These are phyloP conservation scores for Rostrohypoxylon terebratum DNA, from an alignment of 495 filamentous ascomycete genomes.

Conservation along the genomic window DNA sequence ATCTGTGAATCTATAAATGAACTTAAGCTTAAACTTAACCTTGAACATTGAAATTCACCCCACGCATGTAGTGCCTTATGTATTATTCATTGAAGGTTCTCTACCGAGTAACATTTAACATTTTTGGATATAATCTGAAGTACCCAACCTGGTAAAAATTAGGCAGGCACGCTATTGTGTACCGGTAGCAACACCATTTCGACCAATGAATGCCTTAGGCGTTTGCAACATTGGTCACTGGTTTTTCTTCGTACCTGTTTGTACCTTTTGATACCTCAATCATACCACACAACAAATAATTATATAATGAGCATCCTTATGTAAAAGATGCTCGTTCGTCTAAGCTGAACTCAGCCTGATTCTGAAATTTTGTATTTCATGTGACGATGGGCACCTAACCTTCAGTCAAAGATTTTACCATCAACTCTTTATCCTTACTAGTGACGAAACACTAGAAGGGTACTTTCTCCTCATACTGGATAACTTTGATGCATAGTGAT, in stretches of 20 bases:
- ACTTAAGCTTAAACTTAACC: background rate
- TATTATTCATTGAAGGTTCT: background rate
- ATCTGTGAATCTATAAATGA: background rate
- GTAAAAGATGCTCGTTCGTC: slow-evolving; percentile 9
- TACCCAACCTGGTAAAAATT: slow-evolving; percentile 12
- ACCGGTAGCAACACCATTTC: slow-evolving; percentile 3
- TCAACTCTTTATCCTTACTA: slow-evolving; percentile 2
- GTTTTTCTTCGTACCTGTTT: slow-evolving; percentile 17
- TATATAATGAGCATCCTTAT: slow-evolving; percentile 15
- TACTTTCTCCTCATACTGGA: background rate
- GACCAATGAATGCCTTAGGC: slow-evolving; percentile 23
- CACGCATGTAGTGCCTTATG: background rate
- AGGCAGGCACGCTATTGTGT: slow-evolving; percentile 18
- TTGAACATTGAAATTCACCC: background rate
- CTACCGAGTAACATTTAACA: background rate
- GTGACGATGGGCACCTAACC: slow-evolving; percentile 16
- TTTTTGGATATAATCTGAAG: background rate
- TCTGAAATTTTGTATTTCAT: slow-evolving; percentile 7
- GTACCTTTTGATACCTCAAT: slow-evolving; percentile 27
- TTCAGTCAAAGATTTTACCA: background rate
- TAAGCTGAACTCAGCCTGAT: background rate
- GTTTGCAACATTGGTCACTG: slow-evolving; percentile 23
- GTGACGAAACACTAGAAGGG: background rate
- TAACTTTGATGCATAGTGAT: background rate
- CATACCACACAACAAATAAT: slow-evolving; percentile 19